Conservation (phyloP, 441 rosid genomes). For the Breynia disticha region DNA sequence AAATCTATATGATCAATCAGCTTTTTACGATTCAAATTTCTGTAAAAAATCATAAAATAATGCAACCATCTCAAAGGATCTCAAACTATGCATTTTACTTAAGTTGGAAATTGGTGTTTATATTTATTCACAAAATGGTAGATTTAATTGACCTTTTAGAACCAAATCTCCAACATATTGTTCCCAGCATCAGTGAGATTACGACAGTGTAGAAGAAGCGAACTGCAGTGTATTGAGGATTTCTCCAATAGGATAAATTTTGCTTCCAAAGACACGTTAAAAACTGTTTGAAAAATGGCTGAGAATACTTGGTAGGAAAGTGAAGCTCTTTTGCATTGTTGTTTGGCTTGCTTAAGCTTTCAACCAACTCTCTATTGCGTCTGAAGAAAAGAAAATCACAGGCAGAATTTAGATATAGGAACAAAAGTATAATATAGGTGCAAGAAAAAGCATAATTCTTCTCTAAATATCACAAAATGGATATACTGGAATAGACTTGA, state of each 20-base stretch:
- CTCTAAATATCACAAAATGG: slow-evolving; percentile 6
- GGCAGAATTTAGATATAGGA: not conserved
- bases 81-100: no score
- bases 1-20: no score
- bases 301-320: slow-evolving; percentile 76
- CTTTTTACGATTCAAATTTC: no score
- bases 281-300: slow-evolving; percentile 60
- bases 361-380: slow-evolving; percentile 60
- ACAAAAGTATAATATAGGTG: not conserved
- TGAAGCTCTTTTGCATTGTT: slow-evolving; percentile 47
- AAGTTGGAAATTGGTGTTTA: not conserved
- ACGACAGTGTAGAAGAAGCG: slow-evolving; percentile 88
- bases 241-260: slow-evolving; percentile 89
- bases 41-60: no score
- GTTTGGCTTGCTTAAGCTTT: slow-evolving; percentile 67
- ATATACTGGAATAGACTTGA: slow-evolving; percentile 68
- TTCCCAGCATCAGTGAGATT: slow-evolving; percentile 89
- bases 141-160: slow-evolving; percentile 43
- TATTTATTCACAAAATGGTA: not conserved
- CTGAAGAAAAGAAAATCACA: slow-evolving; percentile 28
- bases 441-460: no score
- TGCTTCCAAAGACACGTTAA: slow-evolving; percentile 94
- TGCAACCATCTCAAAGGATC: no score
- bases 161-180: slow-evolving; percentile 93
- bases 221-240: slow-evolving; percentile 94